phyloP scores from a whole-genome alignment of 768 basidiomycete species.

The Amanita pallidorosea region DNA sequence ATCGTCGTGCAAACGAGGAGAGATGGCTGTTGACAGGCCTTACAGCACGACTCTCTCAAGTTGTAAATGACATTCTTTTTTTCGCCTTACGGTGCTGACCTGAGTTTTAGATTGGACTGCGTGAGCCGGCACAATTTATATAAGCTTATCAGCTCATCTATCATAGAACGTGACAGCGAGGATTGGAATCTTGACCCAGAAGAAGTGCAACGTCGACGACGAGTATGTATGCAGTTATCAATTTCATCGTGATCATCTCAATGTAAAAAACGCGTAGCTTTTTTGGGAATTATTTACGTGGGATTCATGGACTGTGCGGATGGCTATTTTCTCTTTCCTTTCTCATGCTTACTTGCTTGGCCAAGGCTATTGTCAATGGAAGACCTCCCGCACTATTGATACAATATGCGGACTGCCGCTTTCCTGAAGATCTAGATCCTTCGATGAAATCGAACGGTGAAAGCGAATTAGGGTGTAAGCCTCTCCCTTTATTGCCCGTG shows the following conservation, averaged over 20 bases:
- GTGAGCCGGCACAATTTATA: conserved; percentile 20
- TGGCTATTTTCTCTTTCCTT: conserved; percentile 9
- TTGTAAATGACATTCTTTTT: conserved; percentile 21
- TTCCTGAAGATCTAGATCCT: conserved; percentile 34
- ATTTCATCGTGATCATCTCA: background rate
- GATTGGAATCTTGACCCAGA: conserved; percentile 33
- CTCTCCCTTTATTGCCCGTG: background rate
- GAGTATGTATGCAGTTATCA: conserved; percentile 11
- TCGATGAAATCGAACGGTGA: conserved; percentile 20
- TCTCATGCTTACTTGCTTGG: conserved; percentile 4
- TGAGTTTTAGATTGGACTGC: conserved; percentile 33
- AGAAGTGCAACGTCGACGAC: conserved; percentile 36
- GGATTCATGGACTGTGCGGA: conserved; percentile 39
- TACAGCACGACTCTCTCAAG: conserved; percentile 28
- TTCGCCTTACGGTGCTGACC: conserved; percentile 2
- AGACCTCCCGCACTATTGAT: conserved; percentile 35
- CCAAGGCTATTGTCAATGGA: conserved; percentile 38
- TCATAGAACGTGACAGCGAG: conserved; percentile 38
- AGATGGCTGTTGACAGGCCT: conserved; percentile 41
- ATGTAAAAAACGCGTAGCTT: conserved; percentile 15
- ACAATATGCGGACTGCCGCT: conserved; percentile 39
- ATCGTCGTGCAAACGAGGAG: conserved; percentile 31
- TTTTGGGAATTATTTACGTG: conserved; percentile 46
- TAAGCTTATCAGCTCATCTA: background rate
- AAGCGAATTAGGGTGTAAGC: conserved; percentile 33